phyloP scores from a whole-genome alignment of 805 yeast species.

The Zygosaccharomyces siamensis region DNA sequence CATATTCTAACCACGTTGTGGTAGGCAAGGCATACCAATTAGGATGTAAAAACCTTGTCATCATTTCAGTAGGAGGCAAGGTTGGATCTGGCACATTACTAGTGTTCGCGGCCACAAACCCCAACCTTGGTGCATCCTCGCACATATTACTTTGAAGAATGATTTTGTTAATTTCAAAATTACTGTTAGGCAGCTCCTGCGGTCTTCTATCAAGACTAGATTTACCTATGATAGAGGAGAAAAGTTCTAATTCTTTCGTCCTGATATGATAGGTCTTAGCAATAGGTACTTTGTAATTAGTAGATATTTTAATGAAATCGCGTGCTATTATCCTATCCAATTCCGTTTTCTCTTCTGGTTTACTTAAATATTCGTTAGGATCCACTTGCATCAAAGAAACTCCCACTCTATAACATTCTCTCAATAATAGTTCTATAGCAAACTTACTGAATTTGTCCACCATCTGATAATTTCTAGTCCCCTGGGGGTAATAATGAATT shows the following conservation, averaged over 20 bases:
- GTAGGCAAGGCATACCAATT: slow-evolving; percentile 62
- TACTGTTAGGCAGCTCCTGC: slow-evolving; percentile 58
- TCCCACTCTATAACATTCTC: slow-evolving; percentile 52
- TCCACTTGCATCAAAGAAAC: slow-evolving; percentile 21
- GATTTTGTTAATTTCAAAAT: slow-evolving; percentile 58
- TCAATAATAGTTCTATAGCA: slow-evolving; percentile 55
- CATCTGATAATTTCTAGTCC: slow-evolving; percentile 44
- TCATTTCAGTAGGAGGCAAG: slow-evolving; percentile 48
- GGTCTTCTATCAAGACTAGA: slow-evolving; percentile 74
- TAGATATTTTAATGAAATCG: slow-evolving; percentile 59
- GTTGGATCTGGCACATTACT: slow-evolving; percentile 47
- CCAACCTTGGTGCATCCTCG: slow-evolving; percentile 40
- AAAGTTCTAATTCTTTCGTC: slow-evolving; percentile 69
- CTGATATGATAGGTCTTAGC: slow-evolving; percentile 62
- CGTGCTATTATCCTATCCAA: slow-evolving; percentile 42
- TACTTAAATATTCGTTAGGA: slow-evolving; percentile 8
- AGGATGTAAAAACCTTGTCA: slow-evolving; percentile 53
- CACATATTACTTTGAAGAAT: slow-evolving; percentile 46
- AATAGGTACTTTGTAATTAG: slow-evolving; percentile 45
- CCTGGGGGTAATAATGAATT: slow-evolving; percentile 45
- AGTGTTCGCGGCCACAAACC: slow-evolving; percentile 43
- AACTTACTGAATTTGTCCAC: slow-evolving; percentile 62
- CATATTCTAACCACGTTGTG: slow-evolving; percentile 58
- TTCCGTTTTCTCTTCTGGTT: slow-evolving; percentile 30
- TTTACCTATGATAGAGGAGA: slow-evolving; percentile 64